A percentile compares a stretch with the other conserved stretches of the same genome.
Conservation (phyloP, 2,329 filamentous ascomycete species). For the Huntiella moniliformis region DNA sequence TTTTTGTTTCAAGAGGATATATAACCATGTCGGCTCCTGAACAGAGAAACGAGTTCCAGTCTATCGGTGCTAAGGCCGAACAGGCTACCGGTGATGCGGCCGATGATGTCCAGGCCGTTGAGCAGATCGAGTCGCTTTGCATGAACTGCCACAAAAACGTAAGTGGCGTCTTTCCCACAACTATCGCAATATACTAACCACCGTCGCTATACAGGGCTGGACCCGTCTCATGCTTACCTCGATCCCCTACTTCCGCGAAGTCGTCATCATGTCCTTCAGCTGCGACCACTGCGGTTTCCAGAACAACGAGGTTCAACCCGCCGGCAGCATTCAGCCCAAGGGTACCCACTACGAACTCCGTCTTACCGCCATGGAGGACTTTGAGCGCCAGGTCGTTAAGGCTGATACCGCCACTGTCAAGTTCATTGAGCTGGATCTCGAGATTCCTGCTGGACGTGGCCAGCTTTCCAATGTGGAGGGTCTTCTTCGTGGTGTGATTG, state of each 20-base stretch:
- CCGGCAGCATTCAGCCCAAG: slow-evolving; percentile 77
- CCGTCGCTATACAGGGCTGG: slow-evolving; percentile 37
- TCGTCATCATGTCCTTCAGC: slow-evolving; percentile 91
- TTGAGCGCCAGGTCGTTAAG: slow-evolving; percentile 79
- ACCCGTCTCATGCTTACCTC: slow-evolving; percentile 76
- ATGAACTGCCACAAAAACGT: slow-evolving; percentile 75
- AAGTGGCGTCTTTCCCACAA: slow-evolving; percentile 16
- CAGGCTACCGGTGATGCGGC: slow-evolving; percentile 22
- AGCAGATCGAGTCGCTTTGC: slow-evolving; percentile 61
- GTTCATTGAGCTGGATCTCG: slow-evolving; percentile 79
- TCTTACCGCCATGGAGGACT: slow-evolving; percentile 52
- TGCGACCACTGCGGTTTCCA: slow-evolving; percentile 78
- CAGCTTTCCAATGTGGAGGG: slow-evolving; percentile 91
- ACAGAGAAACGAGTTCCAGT: slow-evolving; percentile 38
- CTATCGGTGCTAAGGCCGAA: slow-evolving; percentile 42
- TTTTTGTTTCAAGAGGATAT: slow-evolving; percentile 15
- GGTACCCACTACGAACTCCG: slow-evolving; percentile 71
- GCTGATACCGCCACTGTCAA: slow-evolving; percentile 72
- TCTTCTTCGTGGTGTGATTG: slow-evolving; percentile 56
- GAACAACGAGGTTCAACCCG: slow-evolving; percentile 87
- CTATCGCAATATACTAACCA: slow-evolving; percentile 11
- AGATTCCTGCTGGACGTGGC: slow-evolving; percentile 78
- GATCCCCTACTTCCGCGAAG: slow-evolving; percentile 93
- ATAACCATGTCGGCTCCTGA: slow-evolving; percentile 20
- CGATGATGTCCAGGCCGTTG: slow-evolving; percentile 37